Base-by-base conservation (phyloP, 257 asterid genomes). In the Scutellaria barbata region DNA sequence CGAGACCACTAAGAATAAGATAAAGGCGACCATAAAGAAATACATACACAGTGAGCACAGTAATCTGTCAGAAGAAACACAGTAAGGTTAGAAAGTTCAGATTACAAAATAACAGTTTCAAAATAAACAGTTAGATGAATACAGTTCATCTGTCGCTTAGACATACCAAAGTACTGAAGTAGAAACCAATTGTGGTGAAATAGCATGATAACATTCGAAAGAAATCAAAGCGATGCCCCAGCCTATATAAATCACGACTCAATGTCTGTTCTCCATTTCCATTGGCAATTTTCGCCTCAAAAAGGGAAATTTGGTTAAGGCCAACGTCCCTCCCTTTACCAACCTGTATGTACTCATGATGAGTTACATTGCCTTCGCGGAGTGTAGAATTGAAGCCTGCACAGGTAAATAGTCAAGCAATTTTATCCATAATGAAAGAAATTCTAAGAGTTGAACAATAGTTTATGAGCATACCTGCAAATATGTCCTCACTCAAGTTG, bases 261-360 rank as follows among this genome's bases (percentile, higher is more conserved):
- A 95, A 66, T 7, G 99, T 95, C 80, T 92, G 99, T 74, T 95
- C 99, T 64, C 99, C 99, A 71, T 95, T 95, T 51, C 99, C 99
- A 77, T 89, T 89, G 18, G 97, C 99, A 61, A 95, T 89, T 81
- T 95, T 95, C 4, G 99, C 99, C 84, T 95, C 99, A 77, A 95
- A 95, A 16, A 92, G 82, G 67, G 99, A 95, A 53, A 95, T 95
- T 74, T 95, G 99, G 84, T 95, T 95, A 74, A 95, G 99, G 48
- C 99, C 98, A 10, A 95, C 98, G 76, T 95, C 99, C 80, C 98
- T 87, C 76, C 98, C 98, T 87, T 95, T 95, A 40, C 99, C 99
- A 71, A 95, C 99, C 86, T 95, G 99, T 66, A 92, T 95, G 80
- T 95, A 95, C 58, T 95, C 99, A 72, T 95, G 99, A 82, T 95